Percentiles rank a stretch among this genome's conserved stretches.
Conservation (phyloP, 2,329 filamentous ascomycete species). For the Neonectria magnoliae region DNA sequence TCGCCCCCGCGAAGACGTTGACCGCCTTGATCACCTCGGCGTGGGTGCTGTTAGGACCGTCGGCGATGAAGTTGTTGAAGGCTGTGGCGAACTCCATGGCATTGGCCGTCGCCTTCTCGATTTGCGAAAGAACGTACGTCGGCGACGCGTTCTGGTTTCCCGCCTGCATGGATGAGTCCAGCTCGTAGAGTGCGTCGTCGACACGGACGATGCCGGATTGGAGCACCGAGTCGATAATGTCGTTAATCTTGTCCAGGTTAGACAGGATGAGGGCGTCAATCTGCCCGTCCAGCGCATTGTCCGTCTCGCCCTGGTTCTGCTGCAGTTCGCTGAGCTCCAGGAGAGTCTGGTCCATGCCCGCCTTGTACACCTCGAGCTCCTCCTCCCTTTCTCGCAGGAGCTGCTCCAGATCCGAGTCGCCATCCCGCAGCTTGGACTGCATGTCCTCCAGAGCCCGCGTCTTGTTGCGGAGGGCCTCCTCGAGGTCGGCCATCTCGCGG, state of each 20-base stretch:
- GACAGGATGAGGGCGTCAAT: conserved; percentile 89
- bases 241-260: conserved; percentile 92
- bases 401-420: conserved; percentile 85
- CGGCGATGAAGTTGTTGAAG: conserved; percentile 98
- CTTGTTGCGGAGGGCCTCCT: conserved; percentile 91
- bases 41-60: conserved; percentile 90
- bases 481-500: conserved; percentile 94
- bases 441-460: conserved; percentile 86
- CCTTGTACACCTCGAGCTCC: conserved; percentile 97
- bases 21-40: conserved; percentile 93
- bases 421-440: conserved; percentile 79
- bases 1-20: conserved; percentile 87
- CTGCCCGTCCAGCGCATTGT: conserved; percentile 85
- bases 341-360: conserved; percentile 95
- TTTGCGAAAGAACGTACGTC: conserved; percentile 92
- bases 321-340: conserved; percentile 91
- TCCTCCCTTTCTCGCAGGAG: conserved; percentile 94
- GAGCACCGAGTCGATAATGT: conserved; percentile 96
- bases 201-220: conserved; percentile 93
- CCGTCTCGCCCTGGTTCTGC: conserved; percentile 77
- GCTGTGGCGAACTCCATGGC: conserved; percentile 97
- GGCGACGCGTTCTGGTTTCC: conserved; percentile 98
- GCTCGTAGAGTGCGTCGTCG: conserved; percentile 95
- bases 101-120: conserved; percentile 93
- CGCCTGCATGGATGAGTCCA: conserved; percentile 97